Base-by-base conservation (phyloP, 129 eudicot genomes). In the Escallonia rubra region DNA sequence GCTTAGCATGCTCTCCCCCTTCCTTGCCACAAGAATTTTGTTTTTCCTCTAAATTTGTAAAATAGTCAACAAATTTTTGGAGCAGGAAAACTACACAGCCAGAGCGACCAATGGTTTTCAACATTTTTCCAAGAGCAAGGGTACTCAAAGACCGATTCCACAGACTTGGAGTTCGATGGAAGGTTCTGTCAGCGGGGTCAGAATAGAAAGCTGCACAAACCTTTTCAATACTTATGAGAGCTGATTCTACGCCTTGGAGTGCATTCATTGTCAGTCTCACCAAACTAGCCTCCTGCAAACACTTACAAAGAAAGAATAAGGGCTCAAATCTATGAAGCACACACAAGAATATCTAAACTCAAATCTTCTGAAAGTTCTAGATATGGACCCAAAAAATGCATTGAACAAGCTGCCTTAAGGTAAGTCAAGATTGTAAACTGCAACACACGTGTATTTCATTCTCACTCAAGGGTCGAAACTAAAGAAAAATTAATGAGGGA, bases 251-350 rank as follows among this genome's bases (percentile, higher is more conserved):
- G 55, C 99, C 99, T 70, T 93, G 99, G 59, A 93, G 80, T 11
- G 99, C 93, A 72, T 93, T 86, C 83, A 93, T 78, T 41, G 84
- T 87, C 80, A 93, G 59, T 50, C 96, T 87, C 80, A 93, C 96
- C 79, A 93, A 74, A 79, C 99, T 93, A 61, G 90, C 84, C 81
- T 93, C 99, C 99, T 89, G 85, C 43, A 23, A 63, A 42, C 7
- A 3, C 10, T 11, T 53, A 45, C 48, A 15, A 47, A 8, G 38
- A 7, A 3, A 16, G 52, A 66, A 49, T 11, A 13, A 13, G 23
- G 59, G 23, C 14, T 54, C 59, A 54, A 4, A 13, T 40, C 40
- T 15, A 49, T 43, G 10, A 48, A 38, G 38, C 4, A 3, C 3
- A 64, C 14, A 40, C 38, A 64, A n/a, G 57, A 10, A 48, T 23